Evolutionary conservation across 129 eudicot species (phyloP).

Genomic region (Centaurea solstitialis): DNA sequence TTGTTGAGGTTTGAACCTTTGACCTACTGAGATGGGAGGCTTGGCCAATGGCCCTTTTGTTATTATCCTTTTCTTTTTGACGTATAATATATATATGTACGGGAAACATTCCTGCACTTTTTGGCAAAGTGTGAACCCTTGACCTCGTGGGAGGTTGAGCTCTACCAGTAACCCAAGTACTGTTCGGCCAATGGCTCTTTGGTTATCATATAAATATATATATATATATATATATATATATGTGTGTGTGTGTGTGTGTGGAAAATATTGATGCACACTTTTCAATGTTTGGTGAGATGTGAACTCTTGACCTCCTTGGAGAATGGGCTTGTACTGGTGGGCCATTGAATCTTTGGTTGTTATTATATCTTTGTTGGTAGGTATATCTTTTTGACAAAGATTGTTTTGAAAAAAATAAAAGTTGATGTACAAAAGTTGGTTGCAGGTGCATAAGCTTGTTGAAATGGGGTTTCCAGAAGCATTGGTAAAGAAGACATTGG

Average conservation of each 20-base stretch:
- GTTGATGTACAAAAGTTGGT: not conserved
- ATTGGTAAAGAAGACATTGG: slow-evolving; percentile 24
- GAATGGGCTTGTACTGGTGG: no score
- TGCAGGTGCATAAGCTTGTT: slow-evolving; percentile 43
- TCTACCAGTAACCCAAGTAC: not conserved
- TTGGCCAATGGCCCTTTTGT: not conserved
- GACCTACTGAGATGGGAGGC: no score
- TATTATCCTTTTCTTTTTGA: not conserved
- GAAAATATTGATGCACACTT: not conserved
- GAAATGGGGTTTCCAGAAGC: slow-evolving; percentile 45
- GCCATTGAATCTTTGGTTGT: not conserved
- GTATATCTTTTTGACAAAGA: not conserved
- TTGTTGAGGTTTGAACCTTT: no score
- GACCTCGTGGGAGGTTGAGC: not conserved
- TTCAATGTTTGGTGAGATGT: not conserved
- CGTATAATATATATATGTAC: not conserved
- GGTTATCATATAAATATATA: not conserved
- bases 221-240: no score
- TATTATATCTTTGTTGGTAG: not conserved
- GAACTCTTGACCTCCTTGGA: not conserved
- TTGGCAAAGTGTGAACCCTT: not conserved
- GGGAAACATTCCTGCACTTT: not conserved
- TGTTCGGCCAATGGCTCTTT: not conserved
- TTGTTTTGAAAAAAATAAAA: not conserved
- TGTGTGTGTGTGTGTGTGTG: no score